Evolutionary conservation across 768 basidiomycete genomes (phyloP), one percentile per base, ranked within the genome.

Genomic region (Serendipita sp.): DNA sequence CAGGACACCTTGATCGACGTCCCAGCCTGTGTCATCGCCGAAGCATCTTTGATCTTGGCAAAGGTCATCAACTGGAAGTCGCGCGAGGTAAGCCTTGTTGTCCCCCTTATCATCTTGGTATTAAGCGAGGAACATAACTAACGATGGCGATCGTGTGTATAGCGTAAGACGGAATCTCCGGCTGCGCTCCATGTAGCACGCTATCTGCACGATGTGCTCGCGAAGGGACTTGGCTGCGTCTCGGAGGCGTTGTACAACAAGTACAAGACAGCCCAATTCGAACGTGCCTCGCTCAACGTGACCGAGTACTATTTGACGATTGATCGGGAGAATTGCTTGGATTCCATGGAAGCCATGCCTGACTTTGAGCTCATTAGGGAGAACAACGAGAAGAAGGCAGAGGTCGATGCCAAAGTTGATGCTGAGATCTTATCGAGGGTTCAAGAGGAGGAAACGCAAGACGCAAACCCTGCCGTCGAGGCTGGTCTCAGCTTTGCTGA

Each of bases 241-340:
- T 97, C 95, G 11, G 89, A 95, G 74, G 93, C 89, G n/a, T 79
- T 97, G 71, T 85, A 97, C 72, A 92, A 94, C 79, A 99, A 99
- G 78, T 97, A 99, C 77, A 94, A 94, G 3, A 93, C 91, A 70
- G 86, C 87, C 47, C 96, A 94, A 77, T 98, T 95, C 77, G 92
- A 91, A 58, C 94, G 93, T 76, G 91, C 93, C 0, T 93, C 95
- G 28, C 91, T 88, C 28, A 84, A 91, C 72, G 91, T 92, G 67
- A 85, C 93, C 41, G 91, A 97, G 73, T 92, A 85, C 76, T 99
- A 98, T 73, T 84, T 97, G 58, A 83, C 89, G 71, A 94, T 93
- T 60, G 85, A 85, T 48, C 86, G 72, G 35, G 73, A 70, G 63
- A 60, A 60, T n/a, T 67, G 58, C 65, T 45, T 58, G 28, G 18